Percentiles rank a stretch among this genome's conserved stretches.
phyloP scores from a whole-genome alignment of 2,329 filamentous ascomycete genomes.

The Pseudocercospora musae region DNA sequence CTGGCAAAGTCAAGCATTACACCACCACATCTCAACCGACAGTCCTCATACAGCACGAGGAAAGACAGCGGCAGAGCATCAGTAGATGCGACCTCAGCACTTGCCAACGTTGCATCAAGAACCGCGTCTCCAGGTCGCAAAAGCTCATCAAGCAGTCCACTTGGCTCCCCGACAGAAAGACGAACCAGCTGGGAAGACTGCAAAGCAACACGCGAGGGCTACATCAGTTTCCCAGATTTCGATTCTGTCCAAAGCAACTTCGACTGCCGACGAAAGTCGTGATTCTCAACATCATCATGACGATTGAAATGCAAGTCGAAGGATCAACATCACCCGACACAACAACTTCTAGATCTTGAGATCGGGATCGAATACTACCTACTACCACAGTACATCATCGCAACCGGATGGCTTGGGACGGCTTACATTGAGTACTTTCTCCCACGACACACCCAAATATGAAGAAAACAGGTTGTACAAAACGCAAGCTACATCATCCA shows the following conservation, averaged over 20 bases:
- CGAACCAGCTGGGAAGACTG: slow-evolving; percentile 34
- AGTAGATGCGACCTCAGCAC: slow-evolving; percentile 20
- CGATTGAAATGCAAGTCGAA: not conserved
- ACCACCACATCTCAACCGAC: slow-evolving; percentile 30
- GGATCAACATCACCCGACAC: not conserved
- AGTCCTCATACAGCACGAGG: slow-evolving; percentile 29
- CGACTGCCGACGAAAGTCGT: slow-evolving; percentile 1
- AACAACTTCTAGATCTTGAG: not conserved
- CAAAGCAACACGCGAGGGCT: slow-evolving; percentile 31
- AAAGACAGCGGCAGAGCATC: slow-evolving; percentile 19
- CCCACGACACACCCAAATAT: not conserved
- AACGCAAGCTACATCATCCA: not conserved
- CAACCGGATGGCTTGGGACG: not conserved
- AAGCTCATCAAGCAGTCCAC: slow-evolving; percentile 20
- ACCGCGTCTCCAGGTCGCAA: slow-evolving; percentile 24
- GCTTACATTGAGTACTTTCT: not conserved
- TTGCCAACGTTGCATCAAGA: slow-evolving; percentile 27
- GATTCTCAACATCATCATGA: not conserved
- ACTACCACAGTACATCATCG: not conserved
- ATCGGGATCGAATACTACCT: not conserved
- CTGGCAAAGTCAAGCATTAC: slow-evolving; percentile 28
- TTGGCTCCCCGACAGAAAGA: slow-evolving; percentile 22
- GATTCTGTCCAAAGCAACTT: slow-evolving; percentile 22
- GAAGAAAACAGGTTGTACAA: not conserved
- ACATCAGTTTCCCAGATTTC: slow-evolving; percentile 35